Evolutionary conservation across 306 rosid genomes (phyloP).

Genomic region (Quercus agrifolia): DNA sequence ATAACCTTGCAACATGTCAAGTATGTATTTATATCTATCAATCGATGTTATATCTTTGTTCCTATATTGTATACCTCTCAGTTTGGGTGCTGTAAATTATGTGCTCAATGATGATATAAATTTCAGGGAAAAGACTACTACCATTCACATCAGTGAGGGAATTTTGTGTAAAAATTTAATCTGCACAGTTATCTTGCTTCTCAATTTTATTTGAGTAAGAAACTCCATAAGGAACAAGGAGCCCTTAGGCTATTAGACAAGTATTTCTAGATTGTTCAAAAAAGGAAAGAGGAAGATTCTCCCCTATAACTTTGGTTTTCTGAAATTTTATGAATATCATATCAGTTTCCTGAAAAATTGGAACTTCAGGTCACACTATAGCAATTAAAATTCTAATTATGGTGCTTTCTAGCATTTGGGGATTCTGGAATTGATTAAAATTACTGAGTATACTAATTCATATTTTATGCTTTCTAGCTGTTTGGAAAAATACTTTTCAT

Average conservation of each 20-base stretch:
- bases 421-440: no score
- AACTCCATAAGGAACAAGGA: neutral
- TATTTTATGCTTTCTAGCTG: no score
- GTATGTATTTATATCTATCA: slow-evolving; percentile 36
- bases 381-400: neutral
- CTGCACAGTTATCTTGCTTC: neutral
- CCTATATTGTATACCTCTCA: neutral
- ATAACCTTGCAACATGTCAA: slow-evolving; percentile 61
- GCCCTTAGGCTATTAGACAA: neutral
- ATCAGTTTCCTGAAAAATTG: neutral
- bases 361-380: neutral
- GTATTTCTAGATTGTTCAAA: neutral
- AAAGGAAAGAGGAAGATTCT: neutral
- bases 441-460: no score
- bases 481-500: no score
- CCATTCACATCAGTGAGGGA: no score
- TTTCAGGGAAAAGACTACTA: neutral
- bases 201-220: neutral
- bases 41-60: neutral
- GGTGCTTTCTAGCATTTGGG: neutral
- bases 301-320: neutral
- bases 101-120: neutral
- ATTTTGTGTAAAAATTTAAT: neutral
- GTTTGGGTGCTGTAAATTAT: neutral
- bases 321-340: neutral